Evolutionary conservation across 23 red algal genomes (phyloP), one percentile per base, ranked within the genome.

Genomic region (Gracilaria gracilis): DNA sequence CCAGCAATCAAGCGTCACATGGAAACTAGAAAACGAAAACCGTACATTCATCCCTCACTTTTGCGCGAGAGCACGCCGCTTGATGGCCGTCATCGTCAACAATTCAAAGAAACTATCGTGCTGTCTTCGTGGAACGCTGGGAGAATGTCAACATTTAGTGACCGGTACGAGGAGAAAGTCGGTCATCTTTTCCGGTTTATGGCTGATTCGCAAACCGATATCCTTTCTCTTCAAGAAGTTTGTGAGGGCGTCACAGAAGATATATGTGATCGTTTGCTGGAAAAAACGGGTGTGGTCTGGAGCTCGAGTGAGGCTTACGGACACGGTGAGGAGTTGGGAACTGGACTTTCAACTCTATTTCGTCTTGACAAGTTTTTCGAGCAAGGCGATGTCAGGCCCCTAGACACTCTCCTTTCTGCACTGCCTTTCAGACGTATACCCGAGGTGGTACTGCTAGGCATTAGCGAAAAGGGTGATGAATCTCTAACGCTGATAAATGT

Each of bases 61-160:
- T 38, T 57, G 54, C 39, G 29, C 0, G 37, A 62, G 54, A 27
- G 2, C 27, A 0, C 21, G 9, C 8, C 49, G 19, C 9, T 25
- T 82, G 35, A 1, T 14, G 34, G 17, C 3, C 9, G 34, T 31
- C 19, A 82, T 5, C 14, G 20, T 5, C 53, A 59, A 82, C 39
- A 64, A 12, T 7, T 82, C n/a, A 59, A 65, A 4, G 58, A 82
- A 36, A 13, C 33, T 9, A 34, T 65, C 36, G 79, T 59, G 4
- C 33, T 88, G 34, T 72, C 67, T 37, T 75, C 67, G 33, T 88
- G 71, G 84, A 88, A 88, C 23, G 38, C 71, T n/a, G 84, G 84
- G 9, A 88, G 81, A 50, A 85, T 85, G 81, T 71, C 81, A 33
- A 42, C 28, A 38, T 65, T n/a, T 25, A 85, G 81, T 38, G 47